phyloP scores from a whole-genome alignment of 2,329 filamentous ascomycete genomes.

The Hypoxylon sp. region DNA sequence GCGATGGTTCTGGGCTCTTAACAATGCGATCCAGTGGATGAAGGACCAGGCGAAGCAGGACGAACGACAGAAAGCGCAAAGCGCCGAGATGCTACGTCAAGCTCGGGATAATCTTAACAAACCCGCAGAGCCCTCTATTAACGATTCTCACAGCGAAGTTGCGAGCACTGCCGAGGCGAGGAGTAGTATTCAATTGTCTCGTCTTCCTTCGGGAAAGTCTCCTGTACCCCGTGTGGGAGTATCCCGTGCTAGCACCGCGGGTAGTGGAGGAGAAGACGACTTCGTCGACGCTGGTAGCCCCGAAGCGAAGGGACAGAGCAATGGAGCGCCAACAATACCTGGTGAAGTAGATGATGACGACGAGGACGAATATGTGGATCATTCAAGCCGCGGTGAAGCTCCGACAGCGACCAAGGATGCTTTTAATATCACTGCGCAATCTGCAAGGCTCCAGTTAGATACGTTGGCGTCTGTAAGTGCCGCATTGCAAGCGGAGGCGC shows the following conservation, averaged over 20 bases:
- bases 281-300: conserved; percentile 65
- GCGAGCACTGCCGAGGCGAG: conserved; percentile 66
- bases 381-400: conserved; percentile 82
- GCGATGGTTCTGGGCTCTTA: conserved; percentile 98
- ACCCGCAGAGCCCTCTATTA: conserved; percentile 62
- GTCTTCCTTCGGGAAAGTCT: conserved; percentile 58
- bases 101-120: conserved; percentile 82
- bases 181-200: conserved; percentile 64
- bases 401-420: conserved; percentile 88
- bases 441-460: conserved; percentile 91
- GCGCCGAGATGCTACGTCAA: conserved; percentile 81
- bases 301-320: conserved; percentile 58
- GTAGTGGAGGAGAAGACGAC: conserved; percentile 67
- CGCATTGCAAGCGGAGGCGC: conserved; percentile 81
- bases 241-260: conserved; percentile 62
- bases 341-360: conserved; percentile 68
- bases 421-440: conserved; percentile 97
- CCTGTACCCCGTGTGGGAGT: conserved; percentile 51
- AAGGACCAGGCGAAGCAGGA: conserved; percentile 98
- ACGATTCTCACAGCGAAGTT: conserved; percentile 66
- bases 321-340: conserved; percentile 55
- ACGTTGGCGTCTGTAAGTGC: conserved; percentile 87
- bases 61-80: conserved; percentile 80
- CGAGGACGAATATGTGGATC: conserved; percentile 84
- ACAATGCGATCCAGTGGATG: conserved; percentile 98